Evolutionary conservation across 2,329 filamentous ascomycete species (phyloP).

Genomic region (Penicillium sp.): DNA sequence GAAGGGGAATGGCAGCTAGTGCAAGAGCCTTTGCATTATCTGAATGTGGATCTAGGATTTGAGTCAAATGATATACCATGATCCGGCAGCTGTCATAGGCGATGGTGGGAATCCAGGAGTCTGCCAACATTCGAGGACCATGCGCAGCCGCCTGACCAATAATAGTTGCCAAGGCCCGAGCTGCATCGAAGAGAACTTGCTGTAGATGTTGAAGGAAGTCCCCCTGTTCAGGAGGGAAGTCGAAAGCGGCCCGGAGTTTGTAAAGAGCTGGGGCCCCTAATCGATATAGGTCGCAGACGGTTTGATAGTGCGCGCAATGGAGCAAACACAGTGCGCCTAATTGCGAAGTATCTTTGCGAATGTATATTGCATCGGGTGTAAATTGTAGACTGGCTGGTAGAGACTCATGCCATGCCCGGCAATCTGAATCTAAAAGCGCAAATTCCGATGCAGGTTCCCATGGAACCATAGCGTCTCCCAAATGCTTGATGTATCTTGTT

Average conservation of each 20-base stretch:
- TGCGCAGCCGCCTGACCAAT: constrained; percentile 44
- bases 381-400: constrained; percentile 24
- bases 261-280: constrained; percentile 24
- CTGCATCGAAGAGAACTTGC: constrained; percentile 27
- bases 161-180: constrained; percentile 24
- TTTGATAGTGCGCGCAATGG: constrained; percentile 24
- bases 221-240: constrained; percentile 24
- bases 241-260: constrained; percentile 24
- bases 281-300: constrained; percentile 24
- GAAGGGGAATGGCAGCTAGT: constrained; percentile 11
- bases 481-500: constrained; percentile 24
- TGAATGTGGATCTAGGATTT: constrained; percentile 35
- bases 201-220: constrained; percentile 21
- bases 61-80: constrained; percentile 52
- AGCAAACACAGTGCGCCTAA: constrained; percentile 23
- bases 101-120: constrained; percentile 50
- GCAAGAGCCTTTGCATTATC: constrained; percentile 23
- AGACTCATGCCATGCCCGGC: constrained; percentile 23
- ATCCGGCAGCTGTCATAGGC: constrained; percentile 51
- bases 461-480: constrained; percentile 24
- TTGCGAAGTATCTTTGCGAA: constrained; percentile 23
- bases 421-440: constrained; percentile 19
- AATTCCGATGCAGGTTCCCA: constrained; percentile 23
- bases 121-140: constrained; percentile 45
- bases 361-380: constrained; percentile 21